Evolutionary conservation across 139 green algal species (phyloP).

Genomic region (Coelastrella sp.): DNA sequence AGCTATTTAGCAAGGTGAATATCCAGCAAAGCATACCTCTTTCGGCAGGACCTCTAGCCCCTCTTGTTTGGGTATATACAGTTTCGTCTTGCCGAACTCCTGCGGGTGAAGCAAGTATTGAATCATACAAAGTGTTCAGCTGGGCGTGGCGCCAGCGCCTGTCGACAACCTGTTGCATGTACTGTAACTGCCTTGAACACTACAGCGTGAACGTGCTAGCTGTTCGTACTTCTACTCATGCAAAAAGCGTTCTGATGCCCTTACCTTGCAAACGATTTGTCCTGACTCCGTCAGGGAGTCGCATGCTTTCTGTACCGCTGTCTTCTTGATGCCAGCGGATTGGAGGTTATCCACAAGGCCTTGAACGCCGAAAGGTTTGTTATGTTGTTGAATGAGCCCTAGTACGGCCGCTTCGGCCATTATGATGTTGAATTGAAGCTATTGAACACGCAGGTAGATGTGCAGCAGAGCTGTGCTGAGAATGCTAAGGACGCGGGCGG

Average conservation of each 20-base stretch:
- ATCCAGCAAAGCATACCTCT: no score
- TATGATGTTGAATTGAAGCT: not conserved
- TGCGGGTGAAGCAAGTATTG: no score
- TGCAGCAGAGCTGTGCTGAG: not conserved
- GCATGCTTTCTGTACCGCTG: slow-evolving; percentile 72
- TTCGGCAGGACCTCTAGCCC: slow-evolving; percentile 61
- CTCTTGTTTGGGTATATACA: slow-evolving; percentile 81
- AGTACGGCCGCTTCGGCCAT: slow-evolving; percentile 59
- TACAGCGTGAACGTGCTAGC: no score
- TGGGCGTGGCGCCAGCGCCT: no score
- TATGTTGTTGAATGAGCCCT: slow-evolving; percentile 66
- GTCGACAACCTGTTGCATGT: no score
- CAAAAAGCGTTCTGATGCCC: no score
- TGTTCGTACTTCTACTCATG: no score
- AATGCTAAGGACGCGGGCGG: not conserved
- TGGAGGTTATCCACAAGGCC: slow-evolving; percentile 74
- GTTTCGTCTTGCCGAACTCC: slow-evolving; percentile 88
- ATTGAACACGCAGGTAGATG: not conserved
- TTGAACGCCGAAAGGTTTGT: slow-evolving; percentile 76
- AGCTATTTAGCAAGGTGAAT: no score
- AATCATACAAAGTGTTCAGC: no score
- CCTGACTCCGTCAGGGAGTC: slow-evolving; percentile 62
- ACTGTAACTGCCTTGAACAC: no score
- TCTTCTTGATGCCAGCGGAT: slow-evolving; percentile 81
- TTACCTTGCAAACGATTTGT: slow-evolving; percentile 76